A percentile compares a stretch with the other conserved stretches of the same genome.
phyloP scores from a whole-genome alignment of 2,329 filamentous ascomycete species.

The Fusarium protoensiforme region DNA sequence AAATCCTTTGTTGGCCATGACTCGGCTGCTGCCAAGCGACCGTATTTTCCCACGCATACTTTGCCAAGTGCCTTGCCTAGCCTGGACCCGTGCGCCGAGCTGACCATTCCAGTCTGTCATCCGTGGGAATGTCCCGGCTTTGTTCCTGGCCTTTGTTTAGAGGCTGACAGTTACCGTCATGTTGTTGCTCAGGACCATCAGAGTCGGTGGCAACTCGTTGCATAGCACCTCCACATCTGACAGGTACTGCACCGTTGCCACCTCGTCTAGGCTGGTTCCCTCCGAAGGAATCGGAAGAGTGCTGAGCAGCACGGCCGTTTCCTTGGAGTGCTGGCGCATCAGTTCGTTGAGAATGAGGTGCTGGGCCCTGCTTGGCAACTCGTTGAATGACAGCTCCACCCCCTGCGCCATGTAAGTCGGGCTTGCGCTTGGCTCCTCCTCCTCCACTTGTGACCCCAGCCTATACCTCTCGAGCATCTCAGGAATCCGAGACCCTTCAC shows the following conservation, averaged over 20 bases:
- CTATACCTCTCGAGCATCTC: conserved; percentile 56
- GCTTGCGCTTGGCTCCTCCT: conserved; percentile 38
- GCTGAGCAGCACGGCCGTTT: conserved; percentile 84
- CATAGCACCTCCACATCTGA: conserved; percentile 83
- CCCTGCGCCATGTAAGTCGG: conserved; percentile 68
- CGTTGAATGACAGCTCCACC: conserved; percentile 83
- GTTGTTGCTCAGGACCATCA: conserved; percentile 87
- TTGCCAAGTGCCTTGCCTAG: conserved; percentile 6
- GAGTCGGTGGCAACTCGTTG: conserved; percentile 77
- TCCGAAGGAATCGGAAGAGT: conserved; percentile 85
- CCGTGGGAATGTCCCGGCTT: conserved; percentile 32
- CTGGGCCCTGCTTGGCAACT: conserved; percentile 84
- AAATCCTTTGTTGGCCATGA: conserved; percentile 33
- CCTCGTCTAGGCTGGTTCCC: conserved; percentile 77
- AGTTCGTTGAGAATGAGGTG: conserved; percentile 89
- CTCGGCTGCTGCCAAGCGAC: conserved; percentile 12
- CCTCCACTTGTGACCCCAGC: conserved; percentile 35
- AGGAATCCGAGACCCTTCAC: conserved; percentile 57
- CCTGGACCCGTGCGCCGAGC: not conserved
- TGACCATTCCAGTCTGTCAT: conserved; percentile 26
- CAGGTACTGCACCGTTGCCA: conserved; percentile 78
- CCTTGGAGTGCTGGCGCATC: conserved; percentile 73
- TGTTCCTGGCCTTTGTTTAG: conserved; percentile 46
- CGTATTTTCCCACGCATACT: conserved; percentile 17
- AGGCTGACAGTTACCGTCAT: conserved; percentile 88